Conservation (phyloP, 805 yeast genomes). For the Lipomyces orientalis region DNA sequence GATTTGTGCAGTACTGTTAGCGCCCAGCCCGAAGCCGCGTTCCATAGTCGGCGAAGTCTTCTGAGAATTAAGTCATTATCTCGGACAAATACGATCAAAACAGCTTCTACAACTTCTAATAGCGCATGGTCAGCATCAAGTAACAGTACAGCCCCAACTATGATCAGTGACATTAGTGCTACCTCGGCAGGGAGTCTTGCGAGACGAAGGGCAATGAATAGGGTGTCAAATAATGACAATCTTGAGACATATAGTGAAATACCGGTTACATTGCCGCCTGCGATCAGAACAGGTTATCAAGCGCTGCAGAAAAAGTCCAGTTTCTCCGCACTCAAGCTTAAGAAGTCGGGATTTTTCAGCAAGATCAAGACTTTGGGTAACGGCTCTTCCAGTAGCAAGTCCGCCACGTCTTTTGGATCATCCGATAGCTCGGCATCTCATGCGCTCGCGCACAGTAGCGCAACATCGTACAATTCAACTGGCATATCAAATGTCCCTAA, state of each 20-base stretch:
- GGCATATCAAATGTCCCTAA: not conserved
- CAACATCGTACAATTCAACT: constrained; percentile 17
- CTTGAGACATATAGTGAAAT: not conserved
- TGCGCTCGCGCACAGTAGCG: constrained; percentile 8
- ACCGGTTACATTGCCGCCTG: constrained; percentile 21
- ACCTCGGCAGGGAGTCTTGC: constrained; percentile 87
- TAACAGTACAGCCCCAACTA: constrained; percentile 40
- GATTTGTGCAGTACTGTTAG: not conserved
- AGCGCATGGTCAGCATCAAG: constrained; percentile 38
- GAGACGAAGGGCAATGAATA: constrained; percentile 61
- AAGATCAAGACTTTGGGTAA: constrained; percentile 29
- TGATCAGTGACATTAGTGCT: constrained; percentile 74
- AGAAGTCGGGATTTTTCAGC: constrained; percentile 38
- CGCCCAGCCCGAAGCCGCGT: not conserved
- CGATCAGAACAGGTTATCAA: constrained; percentile 18
- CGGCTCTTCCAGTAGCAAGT: constrained; percentile 17
- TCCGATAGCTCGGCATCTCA: not conserved
- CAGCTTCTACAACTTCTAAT: constrained; percentile 30
- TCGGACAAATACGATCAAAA: constrained; percentile 23
- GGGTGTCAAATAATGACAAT: constrained; percentile 8
- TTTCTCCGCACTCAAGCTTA: constrained; percentile 39
- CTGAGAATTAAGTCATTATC: constrained; percentile 18
- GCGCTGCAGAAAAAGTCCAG: constrained; percentile 21
- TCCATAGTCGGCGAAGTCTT: constrained; percentile 24
- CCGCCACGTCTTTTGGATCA: constrained; percentile 17